Base-by-base conservation (phyloP, 345 rosid genomes). In the Linum tenue region DNA sequence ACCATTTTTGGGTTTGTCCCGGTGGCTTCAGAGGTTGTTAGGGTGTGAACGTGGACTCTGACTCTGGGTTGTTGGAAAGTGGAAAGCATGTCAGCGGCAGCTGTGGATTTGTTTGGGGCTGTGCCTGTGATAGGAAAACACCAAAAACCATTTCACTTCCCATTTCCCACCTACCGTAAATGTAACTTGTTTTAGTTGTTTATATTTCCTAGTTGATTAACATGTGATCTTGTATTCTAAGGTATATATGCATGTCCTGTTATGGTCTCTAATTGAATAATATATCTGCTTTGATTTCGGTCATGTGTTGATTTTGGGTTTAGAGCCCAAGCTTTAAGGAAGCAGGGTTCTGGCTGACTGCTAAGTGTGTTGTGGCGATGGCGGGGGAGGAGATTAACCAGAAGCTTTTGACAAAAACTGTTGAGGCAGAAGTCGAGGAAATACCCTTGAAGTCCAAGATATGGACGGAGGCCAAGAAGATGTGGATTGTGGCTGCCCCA, bases 381-480 rank as follows among this genome's bases (percentile, higher is more conserved):
- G 51, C 64, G 66, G 65, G 55, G 16, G 50, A 63, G 39, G 57
- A 5, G 63, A 36, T 53, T 51, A 35, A 7, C 16, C 57, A 61
- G 44, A 61, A 62, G 36, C 75, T 71, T 38, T 38, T 71, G 65
- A 14, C 1, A 1, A 61, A 43, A 35, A 39, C 11, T 9, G 39
- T 10, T 5, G 57, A 15, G 5, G 37, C 16, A 2, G 64, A 48
- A 3, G 78, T 31, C 40, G 82, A 64, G 5, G 69, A 60, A 22
- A 66, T 71, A 8, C 37, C 31, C 10, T 66, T 82, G 7, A 78
- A 17, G 58, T 76, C 79, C 15, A 84, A 76, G 74, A 4, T 86
- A 61, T 59, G 63, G 40, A 37, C n/a, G 39, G 63, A 59, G 40
- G 6, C 40, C 14, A 59, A 59, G 63, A 59, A 17, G 63, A 6